Percentiles rank a stretch among this genome's conserved stretches.
phyloP scores from a whole-genome alignment of 2,329 filamentous ascomycete species.

The Fusarium kyushuense region DNA sequence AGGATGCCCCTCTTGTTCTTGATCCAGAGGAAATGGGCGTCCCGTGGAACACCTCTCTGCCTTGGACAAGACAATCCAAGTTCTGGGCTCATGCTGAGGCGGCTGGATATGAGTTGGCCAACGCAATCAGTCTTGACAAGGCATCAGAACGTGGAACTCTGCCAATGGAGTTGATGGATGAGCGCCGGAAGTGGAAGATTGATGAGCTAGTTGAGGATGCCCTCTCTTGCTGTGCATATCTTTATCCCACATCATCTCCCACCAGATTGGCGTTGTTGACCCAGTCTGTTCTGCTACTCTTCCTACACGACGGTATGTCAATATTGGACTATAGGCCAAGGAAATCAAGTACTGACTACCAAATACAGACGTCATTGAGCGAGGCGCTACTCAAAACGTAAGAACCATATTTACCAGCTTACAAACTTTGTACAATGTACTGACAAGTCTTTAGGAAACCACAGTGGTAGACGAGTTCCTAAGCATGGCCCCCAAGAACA shows the following conservation, averaged over 20 bases:
- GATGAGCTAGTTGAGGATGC: slow-evolving; percentile 29
- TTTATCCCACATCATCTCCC: slow-evolving; percentile 22
- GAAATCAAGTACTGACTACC: background rate
- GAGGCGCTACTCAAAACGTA: slow-evolving; percentile 22
- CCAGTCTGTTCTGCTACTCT: slow-evolving; percentile 18
- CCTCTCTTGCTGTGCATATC: slow-evolving; percentile 18
- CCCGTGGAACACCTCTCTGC: slow-evolving; percentile 20
- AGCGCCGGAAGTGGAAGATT: slow-evolving; percentile 24
- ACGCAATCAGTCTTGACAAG: slow-evolving; percentile 19
- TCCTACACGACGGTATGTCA: slow-evolving; percentile 22
- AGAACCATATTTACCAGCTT: background rate
- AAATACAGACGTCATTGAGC: slow-evolving; percentile 24
- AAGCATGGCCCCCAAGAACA: slow-evolving; percentile 18
- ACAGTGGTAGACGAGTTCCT: slow-evolving; percentile 26
- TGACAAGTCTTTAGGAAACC: slow-evolving; percentile 5
- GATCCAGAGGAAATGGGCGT: slow-evolving; percentile 7
- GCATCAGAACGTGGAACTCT: slow-evolving; percentile 11
- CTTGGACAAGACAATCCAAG: slow-evolving; percentile 27
- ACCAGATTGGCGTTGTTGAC: slow-evolving; percentile 18
- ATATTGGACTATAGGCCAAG: fast-evolving
- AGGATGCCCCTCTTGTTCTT: slow-evolving; percentile 14
- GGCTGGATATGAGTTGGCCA: slow-evolving; percentile 9
- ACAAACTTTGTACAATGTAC: background rate
- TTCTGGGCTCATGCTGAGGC: slow-evolving; percentile 12
- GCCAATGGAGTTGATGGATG: slow-evolving; percentile 21